Base-by-base conservation (phyloP, 2,329 filamentous ascomycete genomes). In the Alternaria arborescens region DNA sequence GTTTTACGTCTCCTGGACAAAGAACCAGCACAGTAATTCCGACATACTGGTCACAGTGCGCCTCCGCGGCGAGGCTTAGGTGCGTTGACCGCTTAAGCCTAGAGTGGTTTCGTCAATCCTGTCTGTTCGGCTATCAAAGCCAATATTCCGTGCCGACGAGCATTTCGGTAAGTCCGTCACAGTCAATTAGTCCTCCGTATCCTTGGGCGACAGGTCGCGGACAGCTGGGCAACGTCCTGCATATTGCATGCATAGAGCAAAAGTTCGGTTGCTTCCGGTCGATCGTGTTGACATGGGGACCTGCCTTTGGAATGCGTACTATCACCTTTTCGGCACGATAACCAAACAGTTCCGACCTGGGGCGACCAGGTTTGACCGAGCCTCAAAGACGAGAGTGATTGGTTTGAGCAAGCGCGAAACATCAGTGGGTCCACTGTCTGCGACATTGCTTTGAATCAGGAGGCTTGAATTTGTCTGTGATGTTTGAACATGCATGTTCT, bases 161-260 rank as follows among this genome's bases (percentile, higher is more conserved):
- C 52, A 51, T 42, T 58, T 68, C 63, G 69, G 65, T 63, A 71
- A 63, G 58, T 41, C 68, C 67, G 65, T 62, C 50, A 60, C 52
- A 66, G 65, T 64, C 66, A 60, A 56, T 60, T 66, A 68, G 47
- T 28, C 54, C 30, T 52, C 55, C 47, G 44, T 24, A 38, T 57
- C 58, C 55, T 56, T 54, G 51, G 52, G 48, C 58, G 60, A 58
- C 43, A 62, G 32, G 56, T 44, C 42, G 56, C 50, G 48, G 64
- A 67, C 64, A 66, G 62, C 62, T 68, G 57, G 52, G 50, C 64
- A 58, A 44, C 55, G 55, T 46, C 58, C 55, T 65, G 32, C 62
- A 52, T 60, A 51, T 71, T 58, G 71, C 72, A 76, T 75, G 72
- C 72, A 76, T 75, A 69, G 72, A 75, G 67, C 63, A 58, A 55